Evolutionary conservation across 345 rosid species (phyloP).

Genomic region (Rhodamnia rubescens): DNA sequence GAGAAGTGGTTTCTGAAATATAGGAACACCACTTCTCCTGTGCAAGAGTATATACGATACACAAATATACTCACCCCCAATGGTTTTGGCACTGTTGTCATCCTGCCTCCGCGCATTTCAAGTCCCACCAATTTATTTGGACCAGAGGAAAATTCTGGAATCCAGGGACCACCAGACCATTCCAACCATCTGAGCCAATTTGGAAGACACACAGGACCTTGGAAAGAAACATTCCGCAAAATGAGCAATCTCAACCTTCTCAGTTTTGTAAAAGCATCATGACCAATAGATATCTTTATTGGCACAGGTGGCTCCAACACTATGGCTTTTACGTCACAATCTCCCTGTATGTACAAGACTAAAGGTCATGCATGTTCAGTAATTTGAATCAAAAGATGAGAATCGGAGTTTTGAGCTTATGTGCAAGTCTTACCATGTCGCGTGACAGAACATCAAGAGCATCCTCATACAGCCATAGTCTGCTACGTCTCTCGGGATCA

Average conservation of each 20-base stretch:
- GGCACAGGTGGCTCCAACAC: neutral
- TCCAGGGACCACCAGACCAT: accelerated
- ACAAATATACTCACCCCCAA: too few species aligned
- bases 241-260: neutral
- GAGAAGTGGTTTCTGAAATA: too few species aligned
- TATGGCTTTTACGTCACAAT: neutral
- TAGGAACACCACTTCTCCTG: too few species aligned
- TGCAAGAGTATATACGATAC: too few species aligned
- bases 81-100: too few species aligned
- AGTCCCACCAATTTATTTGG: neutral
- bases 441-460: accelerated
- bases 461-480: neutral
- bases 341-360: neutral
- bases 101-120: neutral
- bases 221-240: neutral
- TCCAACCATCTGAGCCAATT: neutral
- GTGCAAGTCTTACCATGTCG: neutral
- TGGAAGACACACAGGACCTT: neutral
- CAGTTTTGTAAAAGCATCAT: neutral
- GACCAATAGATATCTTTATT: accelerated
- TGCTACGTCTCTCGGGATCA: neutral
- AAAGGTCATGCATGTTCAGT: too few species aligned
- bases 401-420: neutral
- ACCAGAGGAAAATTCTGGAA: neutral
- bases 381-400: too few species aligned